Base-by-base conservation (phyloP, 371 early-diverging fungal species). In the Choanephora cucurbitarum region DNA sequence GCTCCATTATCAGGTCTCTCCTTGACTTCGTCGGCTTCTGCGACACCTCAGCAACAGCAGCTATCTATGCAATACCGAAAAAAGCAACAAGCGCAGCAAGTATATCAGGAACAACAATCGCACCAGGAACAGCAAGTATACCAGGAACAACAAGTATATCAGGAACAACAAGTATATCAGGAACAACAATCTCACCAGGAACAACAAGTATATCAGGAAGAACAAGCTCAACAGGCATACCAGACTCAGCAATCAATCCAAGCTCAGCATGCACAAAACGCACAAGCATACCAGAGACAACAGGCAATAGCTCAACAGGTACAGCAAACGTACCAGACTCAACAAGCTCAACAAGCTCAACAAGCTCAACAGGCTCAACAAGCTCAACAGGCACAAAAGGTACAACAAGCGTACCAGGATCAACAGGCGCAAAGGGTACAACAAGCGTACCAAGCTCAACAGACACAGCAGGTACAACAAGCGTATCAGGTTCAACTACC, bases 1-100 rank as follows among this genome's bases (percentile, higher is more conserved):
- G 23, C 43, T 32, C 19, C 18, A 17, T 43, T 32, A 1, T 37
- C n/a, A 7, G 33, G 34, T 34, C 39, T 34, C 17, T 24, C 55
- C 34, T 45, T 44, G 9, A n/a, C 24, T 7, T 54, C 54, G 14
- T 54, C 46, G 13, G 46, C 55, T 39, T 37, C 45, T 19, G 46
- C 31, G 24, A 54, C 45, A 23, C 46, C 46, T 23, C 19, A 14
- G 23, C 46, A 22, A 33, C 39, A 37, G 10, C 14, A 9, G 13
- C 7, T 13, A 28, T 28, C 28, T 5, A 28, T 7, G 7, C 28
- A 28, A 7, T 7, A 28, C 7, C 28, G 7, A 28, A 28, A 28
- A 2, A 13, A 37, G 1, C 10, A 37, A 1, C 37, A 37, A 37
- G 10, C 5, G 32, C 32, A 32, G 10, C 5, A 32, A 32, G 32